Conservation (phyloP, 192 early-diverging fungal species). For the Geranomyces michiganensis region DNA sequence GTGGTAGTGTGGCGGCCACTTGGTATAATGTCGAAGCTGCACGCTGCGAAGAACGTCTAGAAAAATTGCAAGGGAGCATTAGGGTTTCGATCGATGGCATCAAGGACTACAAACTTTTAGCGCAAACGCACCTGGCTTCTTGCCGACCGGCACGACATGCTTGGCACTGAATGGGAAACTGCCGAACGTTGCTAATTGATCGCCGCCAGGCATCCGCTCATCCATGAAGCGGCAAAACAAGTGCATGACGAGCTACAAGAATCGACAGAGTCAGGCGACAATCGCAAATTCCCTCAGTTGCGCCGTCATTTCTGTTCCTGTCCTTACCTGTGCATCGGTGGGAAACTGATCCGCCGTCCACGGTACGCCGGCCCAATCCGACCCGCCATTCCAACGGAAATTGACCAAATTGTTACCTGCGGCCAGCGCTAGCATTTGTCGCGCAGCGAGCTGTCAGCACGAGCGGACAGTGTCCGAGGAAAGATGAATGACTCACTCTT, state of each 20-base stretch:
- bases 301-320: neutral
- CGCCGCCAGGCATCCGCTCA: conserved; percentile 44
- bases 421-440: conserved; percentile 30
- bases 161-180: conserved; percentile 38
- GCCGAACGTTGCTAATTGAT: conserved; percentile 24
- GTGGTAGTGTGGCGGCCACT: conserved; percentile 44
- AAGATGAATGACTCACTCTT: conserved; percentile 27
- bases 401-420: conserved; percentile 43
- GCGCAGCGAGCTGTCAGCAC: neutral
- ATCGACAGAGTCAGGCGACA: neutral
- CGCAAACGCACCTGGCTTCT: conserved; percentile 32
- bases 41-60: conserved; percentile 29
- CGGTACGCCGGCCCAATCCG: conserved; percentile 20
- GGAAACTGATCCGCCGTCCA: conserved; percentile 34
- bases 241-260: conserved; percentile 41
- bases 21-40: conserved; percentile 41
- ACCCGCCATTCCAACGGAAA: conserved; percentile 44
- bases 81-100: no score
- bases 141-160: conserved; percentile 38
- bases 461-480: neutral
- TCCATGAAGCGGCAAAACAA: conserved; percentile 49
- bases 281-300: neutral
- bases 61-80: neutral
- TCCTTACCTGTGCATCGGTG: conserved; percentile 32
- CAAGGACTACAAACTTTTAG: neutral